Conservation (phyloP, 1,139 yeast species). For the Yamadazyma friedrichii region DNA sequence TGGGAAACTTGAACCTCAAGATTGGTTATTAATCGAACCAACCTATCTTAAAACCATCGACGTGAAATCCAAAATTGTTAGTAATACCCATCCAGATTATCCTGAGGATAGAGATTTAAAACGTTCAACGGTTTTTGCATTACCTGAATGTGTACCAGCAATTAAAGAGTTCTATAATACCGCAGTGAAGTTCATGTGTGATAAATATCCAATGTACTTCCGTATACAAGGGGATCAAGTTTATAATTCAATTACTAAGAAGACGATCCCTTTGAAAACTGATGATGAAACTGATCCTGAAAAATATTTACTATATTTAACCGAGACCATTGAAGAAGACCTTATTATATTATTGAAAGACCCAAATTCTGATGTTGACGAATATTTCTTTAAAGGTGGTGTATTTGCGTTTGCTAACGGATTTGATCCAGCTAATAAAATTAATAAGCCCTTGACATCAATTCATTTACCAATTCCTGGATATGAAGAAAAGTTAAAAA, state of each 20-base stretch:
- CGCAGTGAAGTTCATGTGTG: constrained; percentile 45
- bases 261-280: constrained; percentile 32
- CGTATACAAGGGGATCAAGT: constrained; percentile 26
- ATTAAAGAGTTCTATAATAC: constrained; percentile 56
- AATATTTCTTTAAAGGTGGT: constrained; percentile 65
- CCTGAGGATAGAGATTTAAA: constrained; percentile 27
- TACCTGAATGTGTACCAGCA: constrained; percentile 48
- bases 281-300: constrained; percentile 19
- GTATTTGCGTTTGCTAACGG: constrained; percentile 74
- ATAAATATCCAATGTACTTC: constrained; percentile 63
- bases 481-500: constrained; percentile 51
- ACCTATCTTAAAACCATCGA: constrained; percentile 50
- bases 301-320: constrained; percentile 41
- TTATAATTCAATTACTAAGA: constrained; percentile 43
- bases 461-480: constrained; percentile 67
- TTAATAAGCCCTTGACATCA: constrained; percentile 51
- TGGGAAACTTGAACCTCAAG: constrained; percentile 50
- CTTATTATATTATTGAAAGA: constrained; percentile 58
- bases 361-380: constrained; percentile 43
- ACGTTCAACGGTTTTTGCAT: constrained; percentile 29
- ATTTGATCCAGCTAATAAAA: constrained; percentile 59
- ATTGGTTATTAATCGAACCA: constrained; percentile 68
- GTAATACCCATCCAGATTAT: constrained; percentile 39
- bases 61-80: constrained; percentile 39
- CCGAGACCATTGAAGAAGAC: constrained; percentile 64